Percentiles rank a stretch among this genome's conserved stretches.
Evolutionary conservation across 2,329 filamentous ascomycete species (phyloP).

Genomic region (Penicillium sp.): DNA sequence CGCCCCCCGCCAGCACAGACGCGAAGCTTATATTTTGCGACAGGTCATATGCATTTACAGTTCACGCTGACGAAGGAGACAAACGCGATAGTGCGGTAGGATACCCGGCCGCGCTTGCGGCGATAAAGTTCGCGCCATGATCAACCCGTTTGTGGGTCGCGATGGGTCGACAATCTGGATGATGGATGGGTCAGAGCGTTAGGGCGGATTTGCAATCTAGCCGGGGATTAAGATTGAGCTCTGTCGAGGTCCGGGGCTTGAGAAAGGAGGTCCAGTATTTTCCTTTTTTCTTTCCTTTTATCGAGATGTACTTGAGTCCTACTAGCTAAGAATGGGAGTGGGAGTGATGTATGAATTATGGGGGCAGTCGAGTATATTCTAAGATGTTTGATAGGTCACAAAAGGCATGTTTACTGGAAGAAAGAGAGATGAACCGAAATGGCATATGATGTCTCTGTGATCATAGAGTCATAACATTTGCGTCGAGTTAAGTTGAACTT

Average conservation of each 20-base stretch:
- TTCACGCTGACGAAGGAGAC: not conserved
- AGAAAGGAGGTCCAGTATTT: not conserved
- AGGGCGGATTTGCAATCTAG: constrained; percentile 14
- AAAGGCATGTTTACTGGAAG: not conserved
- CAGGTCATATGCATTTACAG: not conserved
- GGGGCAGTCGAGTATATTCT: not conserved
- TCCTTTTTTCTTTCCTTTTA: not conserved
- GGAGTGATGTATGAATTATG: not conserved
- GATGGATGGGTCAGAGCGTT: constrained; percentile 14
- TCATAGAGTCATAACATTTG: not conserved
- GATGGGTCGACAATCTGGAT: constrained; percentile 2
- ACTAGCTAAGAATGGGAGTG: no score
- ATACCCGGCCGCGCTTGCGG: not conserved
- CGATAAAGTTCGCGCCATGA: constrained; percentile 7
- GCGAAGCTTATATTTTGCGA: constrained; percentile 6
- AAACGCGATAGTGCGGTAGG: not conserved
- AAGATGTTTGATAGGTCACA: not conserved
- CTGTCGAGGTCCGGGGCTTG: constrained; percentile 9
- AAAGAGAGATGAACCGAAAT: not conserved
- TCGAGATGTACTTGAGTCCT: no score
- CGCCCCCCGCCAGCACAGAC: not conserved
- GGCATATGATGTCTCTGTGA: not conserved
- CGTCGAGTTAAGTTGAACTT: not conserved
- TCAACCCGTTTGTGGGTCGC: constrained; percentile 13
- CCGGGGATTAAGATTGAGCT: constrained; percentile 10